Percentiles rank a stretch among this genome's conserved stretches.
Evolutionary conservation across 306 rosid species (phyloP).

Genomic region (Prunus kanzakura): DNA sequence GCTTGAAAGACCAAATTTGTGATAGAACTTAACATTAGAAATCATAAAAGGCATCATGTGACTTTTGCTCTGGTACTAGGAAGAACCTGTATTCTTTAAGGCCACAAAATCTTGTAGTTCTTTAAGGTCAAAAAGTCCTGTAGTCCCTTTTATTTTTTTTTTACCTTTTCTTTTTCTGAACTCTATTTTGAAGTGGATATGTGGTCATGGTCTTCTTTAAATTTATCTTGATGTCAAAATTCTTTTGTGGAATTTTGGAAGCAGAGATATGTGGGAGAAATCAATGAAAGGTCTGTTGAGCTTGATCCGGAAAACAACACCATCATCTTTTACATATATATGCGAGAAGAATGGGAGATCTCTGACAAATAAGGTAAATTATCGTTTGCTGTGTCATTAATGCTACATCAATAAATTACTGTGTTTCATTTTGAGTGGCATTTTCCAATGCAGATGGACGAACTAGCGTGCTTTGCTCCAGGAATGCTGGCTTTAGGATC

Average conservation of each 20-base stretch:
- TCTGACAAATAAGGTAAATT: constrained; percentile 70
- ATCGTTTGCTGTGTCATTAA: constrained; percentile 8
- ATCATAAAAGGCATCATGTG: neutral
- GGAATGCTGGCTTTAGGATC: constrained; percentile 99
- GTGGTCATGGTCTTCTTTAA: neutral
- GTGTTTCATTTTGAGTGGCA: constrained; percentile 7
- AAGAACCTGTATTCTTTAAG: neutral
- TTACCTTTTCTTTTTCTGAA: neutral
- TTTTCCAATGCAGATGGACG: constrained; percentile 84
- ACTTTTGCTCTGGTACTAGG: neutral
- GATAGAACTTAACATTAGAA: neutral
- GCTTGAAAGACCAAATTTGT: neutral
- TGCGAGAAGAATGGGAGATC: constrained; percentile 93
- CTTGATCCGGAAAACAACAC: constrained; percentile 77
- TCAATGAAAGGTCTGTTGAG: constrained; percentile 84
- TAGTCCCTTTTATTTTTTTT: neutral
- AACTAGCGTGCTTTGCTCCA: constrained; percentile 98
- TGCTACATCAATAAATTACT: constrained; percentile 12
- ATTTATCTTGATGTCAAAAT: constrained; percentile 8
- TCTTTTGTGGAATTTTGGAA: constrained; percentile 33
- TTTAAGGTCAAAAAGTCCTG: neutral
- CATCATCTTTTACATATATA: constrained; percentile 88
- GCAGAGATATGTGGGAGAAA: constrained; percentile 99
- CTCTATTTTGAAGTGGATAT: neutral
- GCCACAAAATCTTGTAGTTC: neutral